A percentile compares a stretch with the other conserved stretches of the same genome.
phyloP scores from a whole-genome alignment of 352 stramenopile genomes.

The Pythium pyrilobum region DNA sequence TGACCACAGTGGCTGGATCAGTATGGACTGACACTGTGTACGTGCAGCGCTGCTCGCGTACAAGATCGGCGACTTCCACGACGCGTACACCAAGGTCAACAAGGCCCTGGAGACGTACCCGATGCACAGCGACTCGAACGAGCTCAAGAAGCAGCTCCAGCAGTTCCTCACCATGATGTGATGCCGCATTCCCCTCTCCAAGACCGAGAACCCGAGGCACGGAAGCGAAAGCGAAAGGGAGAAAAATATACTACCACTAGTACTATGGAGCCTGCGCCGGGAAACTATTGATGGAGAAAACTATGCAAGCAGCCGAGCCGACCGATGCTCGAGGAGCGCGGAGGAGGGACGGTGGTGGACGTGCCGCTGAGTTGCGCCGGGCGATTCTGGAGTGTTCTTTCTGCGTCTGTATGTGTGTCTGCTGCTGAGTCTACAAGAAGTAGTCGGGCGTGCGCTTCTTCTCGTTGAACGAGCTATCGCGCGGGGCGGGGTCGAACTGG shows the following conservation, averaged over 20 bases:
- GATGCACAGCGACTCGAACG: slow-evolving; percentile 81
- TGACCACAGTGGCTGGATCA: slow-evolving; percentile 2
- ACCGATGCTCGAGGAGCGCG: neutral
- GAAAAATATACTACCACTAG: slow-evolving; percentile 7
- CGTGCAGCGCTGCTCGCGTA: slow-evolving; percentile 81
- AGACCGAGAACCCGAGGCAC: neutral
- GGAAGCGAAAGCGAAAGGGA: neutral
- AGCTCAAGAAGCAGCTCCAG: slow-evolving; percentile 87
- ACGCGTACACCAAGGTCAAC: slow-evolving; percentile 83
- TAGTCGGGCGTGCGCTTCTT: slow-evolving; percentile 91
- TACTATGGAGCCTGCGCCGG: slow-evolving; percentile 1
- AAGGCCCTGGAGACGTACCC: slow-evolving; percentile 76
- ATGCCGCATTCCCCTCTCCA: neutral
- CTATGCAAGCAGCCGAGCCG: neutral
- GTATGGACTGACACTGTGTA: neutral
- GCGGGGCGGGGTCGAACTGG: slow-evolving; percentile 87
- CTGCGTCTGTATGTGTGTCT: neutral
- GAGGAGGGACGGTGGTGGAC: neutral
- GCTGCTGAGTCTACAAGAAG: slow-evolving; percentile 65
- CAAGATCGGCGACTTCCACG: slow-evolving; percentile 89
- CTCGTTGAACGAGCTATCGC: slow-evolving; percentile 90
- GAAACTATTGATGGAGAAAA: neutral
- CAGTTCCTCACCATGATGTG: slow-evolving; percentile 78
- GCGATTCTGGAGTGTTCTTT: too few relatives aligned
- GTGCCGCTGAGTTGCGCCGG: neutral